Percentiles rank a stretch among this genome's conserved stretches.
Evolutionary conservation across 352 stramenopile genomes (phyloP).

Genomic region (Pythium inflatum): DNA sequence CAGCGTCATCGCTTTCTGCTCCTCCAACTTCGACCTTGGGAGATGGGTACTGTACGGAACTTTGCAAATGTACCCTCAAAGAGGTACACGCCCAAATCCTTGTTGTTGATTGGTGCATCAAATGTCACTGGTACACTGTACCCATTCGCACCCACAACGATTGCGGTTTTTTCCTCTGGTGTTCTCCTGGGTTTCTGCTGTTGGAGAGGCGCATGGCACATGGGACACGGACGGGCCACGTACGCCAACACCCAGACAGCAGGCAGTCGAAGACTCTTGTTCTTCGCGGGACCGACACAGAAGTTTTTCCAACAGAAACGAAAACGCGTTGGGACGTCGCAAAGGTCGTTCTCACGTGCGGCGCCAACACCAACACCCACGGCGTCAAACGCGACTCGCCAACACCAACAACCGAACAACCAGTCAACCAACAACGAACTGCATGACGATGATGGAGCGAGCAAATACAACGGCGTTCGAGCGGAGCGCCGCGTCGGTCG

Average conservation of each 20-base stretch:
- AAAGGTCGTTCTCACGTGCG: neutral
- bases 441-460: conserved; percentile 28
- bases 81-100: no score
- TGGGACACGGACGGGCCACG: conserved; percentile 9
- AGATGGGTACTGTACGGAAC: conserved; percentile 32
- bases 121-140: conserved; percentile 17
- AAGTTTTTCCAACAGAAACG: conserved; percentile 19
- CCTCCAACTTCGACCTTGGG: conserved; percentile 18
- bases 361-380: neutral
- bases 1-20: conserved; percentile 10
- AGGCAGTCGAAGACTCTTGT: neutral
- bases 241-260: conserved; percentile 14
- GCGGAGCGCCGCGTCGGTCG: conserved; percentile 1
- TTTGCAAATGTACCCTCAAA: no score
- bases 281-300: conserved; percentile 25
- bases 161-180: conserved; percentile 33
- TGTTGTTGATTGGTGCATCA: neutral
- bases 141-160: neutral
- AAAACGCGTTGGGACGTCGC: conserved; percentile 30
- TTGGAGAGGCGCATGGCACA: conserved; percentile 5
- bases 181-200: conserved; percentile 30
- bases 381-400: neutral
- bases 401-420: neutral
- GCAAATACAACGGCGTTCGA: conserved; percentile 22
- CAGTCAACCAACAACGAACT: no score